Evolutionary conservation across 495 filamentous ascomycete genomes (phyloP).

Genomic region (Daldinia vernicosa): DNA sequence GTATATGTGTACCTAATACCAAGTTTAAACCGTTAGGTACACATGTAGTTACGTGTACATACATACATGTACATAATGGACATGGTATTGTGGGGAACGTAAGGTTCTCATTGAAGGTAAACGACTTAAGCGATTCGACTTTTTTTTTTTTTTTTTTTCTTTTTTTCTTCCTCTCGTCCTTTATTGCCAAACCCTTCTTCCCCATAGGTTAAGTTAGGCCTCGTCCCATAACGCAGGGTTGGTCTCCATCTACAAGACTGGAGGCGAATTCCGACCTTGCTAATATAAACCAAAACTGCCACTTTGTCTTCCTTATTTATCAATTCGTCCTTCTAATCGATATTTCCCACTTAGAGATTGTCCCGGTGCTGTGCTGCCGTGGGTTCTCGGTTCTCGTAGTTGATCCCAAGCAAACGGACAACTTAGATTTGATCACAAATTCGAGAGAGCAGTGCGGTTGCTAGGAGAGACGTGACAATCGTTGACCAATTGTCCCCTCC

Average conservation of each 20-base stretch:
- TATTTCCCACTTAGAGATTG: background rate
- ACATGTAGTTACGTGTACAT: background rate
- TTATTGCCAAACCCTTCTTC: background rate
- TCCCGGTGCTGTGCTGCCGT: conserved; percentile 29
- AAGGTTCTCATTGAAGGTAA: background rate
- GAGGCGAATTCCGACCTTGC: conserved; percentile 10
- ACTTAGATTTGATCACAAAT: background rate
- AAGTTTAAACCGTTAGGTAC: background rate
- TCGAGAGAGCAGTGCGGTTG: background rate
- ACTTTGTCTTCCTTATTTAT: background rate
- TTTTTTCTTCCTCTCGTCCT: background rate
- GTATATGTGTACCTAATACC: background rate
- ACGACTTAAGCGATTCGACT: conserved; percentile 5
- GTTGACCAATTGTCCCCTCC: background rate
- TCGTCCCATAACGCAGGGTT: conserved; percentile 3
- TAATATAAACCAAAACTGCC: conserved; percentile 1
- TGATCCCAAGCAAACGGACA: conserved; percentile 16
- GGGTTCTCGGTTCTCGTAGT: conserved; percentile 7
- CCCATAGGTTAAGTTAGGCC: conserved; percentile 12
- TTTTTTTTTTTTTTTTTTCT: conserved; percentile 12
- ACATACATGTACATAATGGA: background rate
- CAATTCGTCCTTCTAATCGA: conserved; percentile 7
- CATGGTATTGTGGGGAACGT: background rate
- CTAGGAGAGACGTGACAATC: background rate
- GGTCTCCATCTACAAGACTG: conserved; percentile 3